Evolutionary conservation across 2,329 filamentous ascomycete genomes (phyloP), one percentile per base, ranked within the genome.

Genomic region (Diplodia mutila): DNA sequence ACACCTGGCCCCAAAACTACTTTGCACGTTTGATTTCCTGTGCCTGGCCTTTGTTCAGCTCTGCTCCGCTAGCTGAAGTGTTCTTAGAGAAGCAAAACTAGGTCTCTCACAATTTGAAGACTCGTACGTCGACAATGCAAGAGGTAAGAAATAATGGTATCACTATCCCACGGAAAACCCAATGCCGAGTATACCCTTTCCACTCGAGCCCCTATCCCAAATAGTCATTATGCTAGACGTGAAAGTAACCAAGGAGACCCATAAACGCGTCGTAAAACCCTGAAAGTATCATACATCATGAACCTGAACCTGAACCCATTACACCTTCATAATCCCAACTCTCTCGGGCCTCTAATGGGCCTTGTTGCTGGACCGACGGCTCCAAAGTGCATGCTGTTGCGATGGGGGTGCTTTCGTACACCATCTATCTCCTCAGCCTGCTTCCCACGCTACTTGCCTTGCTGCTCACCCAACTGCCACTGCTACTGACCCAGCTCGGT

Each of bases 391-490:
- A n/a, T 55, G 29, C n/a, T 1, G 8, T 9, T 21, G 5, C 32
- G 34, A 25, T 29, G 42, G 34, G 23, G 12, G 27, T 61, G n/a
- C n/a, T 18, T 3, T 3, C 14, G 7, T 27, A 8, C 23, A 11
- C 25, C 29, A 12, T 27, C 32, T 34, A 65, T n/a, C 61, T 65
- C 37, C 49, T 53, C 32, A 65, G 18, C 21, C n/a, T 39, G 23
- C 61, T 54, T 6, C 61, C 49, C 14, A 65, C 61, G 16, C 61
- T 54, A 21, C 65, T 66, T 7, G 52, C 65, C 18, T 61, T 66
- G 34, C 65, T 66, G 32, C 65, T 66, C 14, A 66, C 52, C 65
- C 65, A 66, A 27, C 65, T 66, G 21, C 52, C 65, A 27, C 48
- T 42, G 46, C 52, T 59, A 16, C 51, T 66, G 21, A 66, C 52